These are phyloP conservation scores for Hemileccinum rubropunctum DNA, from an alignment of 768 basidiomycete genomes.

Conservation along the genomic window DNA sequence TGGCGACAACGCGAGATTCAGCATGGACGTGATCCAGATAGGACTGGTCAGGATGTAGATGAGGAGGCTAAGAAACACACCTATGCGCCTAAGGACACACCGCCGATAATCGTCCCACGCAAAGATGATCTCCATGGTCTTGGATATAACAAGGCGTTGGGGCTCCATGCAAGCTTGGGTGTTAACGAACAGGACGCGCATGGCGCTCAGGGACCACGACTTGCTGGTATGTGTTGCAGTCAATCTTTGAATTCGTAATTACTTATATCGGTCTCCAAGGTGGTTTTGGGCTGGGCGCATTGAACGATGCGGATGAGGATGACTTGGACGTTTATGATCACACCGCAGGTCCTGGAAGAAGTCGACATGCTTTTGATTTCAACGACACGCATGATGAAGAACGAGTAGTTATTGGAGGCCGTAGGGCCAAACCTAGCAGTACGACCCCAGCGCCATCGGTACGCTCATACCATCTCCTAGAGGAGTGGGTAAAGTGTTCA, in stretches of 20 bases:
- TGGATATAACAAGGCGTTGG: slow-evolving; percentile 69
- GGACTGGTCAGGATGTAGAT: slow-evolving; percentile 51
- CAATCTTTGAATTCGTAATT: background rate
- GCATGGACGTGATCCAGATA: slow-evolving; percentile 46
- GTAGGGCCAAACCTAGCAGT: slow-evolving; percentile 8
- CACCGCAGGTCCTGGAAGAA: slow-evolving; percentile 33
- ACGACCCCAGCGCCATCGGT: slow-evolving; percentile 10
- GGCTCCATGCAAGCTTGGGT: slow-evolving; percentile 60
- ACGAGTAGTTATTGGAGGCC: slow-evolving; percentile 42
- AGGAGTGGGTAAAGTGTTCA: slow-evolving; percentile 7
- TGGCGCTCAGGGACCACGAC: slow-evolving; percentile 42
- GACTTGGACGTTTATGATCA: slow-evolving; percentile 83
- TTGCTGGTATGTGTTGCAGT: slow-evolving; percentile 48
- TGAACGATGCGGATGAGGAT: slow-evolving; percentile 94
- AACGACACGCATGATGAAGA: slow-evolving; percentile 65
- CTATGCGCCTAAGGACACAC: slow-evolving; percentile 81
- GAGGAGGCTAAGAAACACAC: slow-evolving; percentile 85
- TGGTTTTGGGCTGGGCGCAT: slow-evolving; percentile 84
- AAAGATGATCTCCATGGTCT: slow-evolving; percentile 83
- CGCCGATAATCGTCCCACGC: slow-evolving; percentile 54
- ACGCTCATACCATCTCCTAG: background rate
- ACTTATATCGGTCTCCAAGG: slow-evolving; percentile 40
- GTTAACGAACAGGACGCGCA: slow-evolving; percentile 19
- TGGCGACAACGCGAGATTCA: slow-evolving; percentile 72
- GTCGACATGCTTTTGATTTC: slow-evolving; percentile 63